Base-by-base conservation (phyloP, 2,329 filamentous ascomycete species). In the Biscogniauxia sp. region DNA sequence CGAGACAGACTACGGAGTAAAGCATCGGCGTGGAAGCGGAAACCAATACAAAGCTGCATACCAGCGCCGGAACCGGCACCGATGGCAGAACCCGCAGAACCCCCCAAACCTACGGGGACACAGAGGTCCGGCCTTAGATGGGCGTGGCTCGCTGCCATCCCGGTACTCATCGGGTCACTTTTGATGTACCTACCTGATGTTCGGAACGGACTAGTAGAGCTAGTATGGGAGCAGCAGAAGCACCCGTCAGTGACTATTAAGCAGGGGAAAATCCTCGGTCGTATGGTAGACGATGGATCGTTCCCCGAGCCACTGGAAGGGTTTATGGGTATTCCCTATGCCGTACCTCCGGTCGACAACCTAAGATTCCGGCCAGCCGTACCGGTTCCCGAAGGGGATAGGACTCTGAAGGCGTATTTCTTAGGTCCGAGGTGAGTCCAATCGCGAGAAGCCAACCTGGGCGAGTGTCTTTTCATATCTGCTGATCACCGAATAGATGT, bases 281-380 rank as follows among this genome's bases (percentile, higher is more conserved):
- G 69, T 25, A 59, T 72, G 4, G 63, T 76, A 58, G 65, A 69
- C n/a, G 62, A 75, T 61, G 70, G 69, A 15, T 67, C 60, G 0
- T 72, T 72, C 59, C 69, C 68, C 17, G 51, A 70, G n/a, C 70
- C 72, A 0, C 57, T 77, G 3, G 75, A 78, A 54, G 68, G 72
- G 1, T 83, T 83, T 61, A 73, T 80, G 52, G 79, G 80, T 0
- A 77, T 83, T 50, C 79, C 78, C 0, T 82, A 82, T 67, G 79
- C 78, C 0, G 64, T 78, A 8, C 76, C 78, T n/a, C 79, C 81
- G 2, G 69, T 72, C 20, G 78, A 76, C 2, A 69, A 80, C 7
- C 72, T 73, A 2, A 71, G 81, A 17, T 83, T 82, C 59, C 72
- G 65, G 5, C 75, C 68, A n/a, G 70, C 78, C 1, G 71, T 69